Percentiles rank a stretch among this genome's conserved stretches.
These are phyloP conservation scores for Aquilaria sinensis DNA, from an alignment of 345 rosid species.

Conservation along the genomic window DNA sequence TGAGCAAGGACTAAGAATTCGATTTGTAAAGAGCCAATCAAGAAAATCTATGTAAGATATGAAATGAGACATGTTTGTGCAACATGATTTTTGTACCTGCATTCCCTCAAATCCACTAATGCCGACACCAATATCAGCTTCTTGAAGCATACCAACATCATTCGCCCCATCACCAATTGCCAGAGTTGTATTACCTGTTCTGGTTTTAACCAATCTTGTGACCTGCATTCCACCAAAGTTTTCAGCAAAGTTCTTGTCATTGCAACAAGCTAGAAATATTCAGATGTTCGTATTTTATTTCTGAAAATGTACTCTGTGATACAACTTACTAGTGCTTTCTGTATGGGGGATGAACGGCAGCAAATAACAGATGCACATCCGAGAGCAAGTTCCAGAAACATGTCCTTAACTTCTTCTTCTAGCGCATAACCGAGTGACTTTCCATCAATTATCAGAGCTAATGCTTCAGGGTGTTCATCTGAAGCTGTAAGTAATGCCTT, in stretches of 20 bases:
- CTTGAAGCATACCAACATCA: constrained; percentile 99
- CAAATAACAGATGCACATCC: constrained; percentile 95
- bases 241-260: constrained; percentile 7
- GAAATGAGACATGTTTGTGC: no score
- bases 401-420: constrained; percentile 62
- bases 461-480: constrained; percentile 43
- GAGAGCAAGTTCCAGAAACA: constrained; percentile 76
- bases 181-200: constrained; percentile 79
- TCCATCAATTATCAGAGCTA: constrained; percentile 92
- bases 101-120: constrained; percentile 98
- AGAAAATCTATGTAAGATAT: neutral
- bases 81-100: constrained; percentile 43
- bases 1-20: constrained; percentile 5
- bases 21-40: neutral
- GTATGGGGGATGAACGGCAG: constrained; percentile 96
- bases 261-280: constrained; percentile 3
- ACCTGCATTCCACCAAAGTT: constrained; percentile 42
- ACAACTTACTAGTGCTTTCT: constrained; percentile 77
- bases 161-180: constrained; percentile 97
- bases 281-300: neutral
- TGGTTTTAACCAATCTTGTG: constrained; percentile 81
- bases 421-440: constrained; percentile 77
- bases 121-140: constrained; percentile 93
- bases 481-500: constrained; percentile 43
- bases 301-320: neutral